Percentiles rank a stretch among this genome's conserved stretches.
Conservation (phyloP, 768 basidiomycete genomes). For the Amyloporia xantha region DNA sequence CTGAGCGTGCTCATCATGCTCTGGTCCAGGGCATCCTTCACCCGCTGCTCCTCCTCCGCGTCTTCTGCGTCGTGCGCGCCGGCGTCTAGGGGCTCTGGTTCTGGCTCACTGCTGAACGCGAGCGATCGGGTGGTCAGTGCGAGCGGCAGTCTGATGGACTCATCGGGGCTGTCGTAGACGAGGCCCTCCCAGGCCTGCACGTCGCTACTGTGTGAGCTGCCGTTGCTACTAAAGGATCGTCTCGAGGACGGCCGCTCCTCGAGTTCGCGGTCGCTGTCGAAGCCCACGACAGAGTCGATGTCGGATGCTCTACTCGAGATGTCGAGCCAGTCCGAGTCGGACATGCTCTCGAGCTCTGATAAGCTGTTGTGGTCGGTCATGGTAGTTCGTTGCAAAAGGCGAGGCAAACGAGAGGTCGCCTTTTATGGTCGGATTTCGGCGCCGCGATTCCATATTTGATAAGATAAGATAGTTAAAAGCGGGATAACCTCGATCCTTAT, state of each 20-base stretch:
- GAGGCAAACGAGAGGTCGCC: conserved; percentile 15
- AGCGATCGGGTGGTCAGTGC: conserved; percentile 1
- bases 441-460: background rate
- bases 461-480: no score
- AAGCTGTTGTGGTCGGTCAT: conserved; percentile 32
- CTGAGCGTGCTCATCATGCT: conserved; percentile 77
- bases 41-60: conserved; percentile 56
- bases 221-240: conserved; percentile 61
- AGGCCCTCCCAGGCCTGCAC: conserved; percentile 77
- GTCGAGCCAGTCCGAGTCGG: conserved; percentile 84
- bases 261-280: conserved; percentile 58
- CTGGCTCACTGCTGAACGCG: background rate
- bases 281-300: conserved; percentile 55
- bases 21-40: conserved; percentile 73
- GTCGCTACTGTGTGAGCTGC: conserved; percentile 62
- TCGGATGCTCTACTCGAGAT: conserved; percentile 65
- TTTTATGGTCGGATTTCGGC: conserved; percentile 12
- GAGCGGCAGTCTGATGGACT: conserved; percentile 20
- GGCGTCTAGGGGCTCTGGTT: conserved; percentile 6
- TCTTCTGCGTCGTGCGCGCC: conserved; percentile 22
- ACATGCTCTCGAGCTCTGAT: conserved; percentile 60
- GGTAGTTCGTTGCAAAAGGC: conserved; percentile 4
- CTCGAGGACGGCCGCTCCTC: conserved; percentile 52
- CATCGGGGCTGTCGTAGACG: conserved; percentile 55
- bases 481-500: no score